Base-by-base conservation (phyloP, 768 basidiomycete species). In the Candolleomyces aberdarensis region DNA sequence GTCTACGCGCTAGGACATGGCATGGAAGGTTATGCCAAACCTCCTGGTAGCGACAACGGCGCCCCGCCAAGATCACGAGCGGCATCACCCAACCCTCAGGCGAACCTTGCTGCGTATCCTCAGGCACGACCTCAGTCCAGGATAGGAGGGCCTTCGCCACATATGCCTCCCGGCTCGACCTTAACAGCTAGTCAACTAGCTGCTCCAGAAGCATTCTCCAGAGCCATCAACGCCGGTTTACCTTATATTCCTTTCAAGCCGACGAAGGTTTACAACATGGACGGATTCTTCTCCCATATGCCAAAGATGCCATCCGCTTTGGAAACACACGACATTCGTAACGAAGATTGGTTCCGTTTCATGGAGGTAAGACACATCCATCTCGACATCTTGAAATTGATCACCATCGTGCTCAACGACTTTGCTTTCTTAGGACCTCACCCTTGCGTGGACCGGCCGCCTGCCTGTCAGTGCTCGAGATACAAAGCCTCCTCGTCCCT, bases 341-440 rank as follows among this genome's bases (percentile, higher is more conserved):
- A 83, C 62, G 85, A 88, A 58, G 92, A 94, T 67, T 94, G 92
- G 92, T 84, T 81, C 63, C 79, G 92, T 56, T 83, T 91, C 66
- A 88, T 89, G 80, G 84, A 85, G 75, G 91, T 90, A 67, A 13
- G 82, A 39, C 78, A 19, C 15, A 19, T 26, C 26, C 26, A 26
- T 26, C 3, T 26, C 26, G 26, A 26, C 43, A 32, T 32, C 48
- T 54, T 13, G 5, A 14, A 43, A 29, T 56, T 54, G 40, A 32
- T 9, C 2, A 53, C 5, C 17, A 44, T 10, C 9, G 13, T 47
- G 56, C 32, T 60, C 36, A n/a, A 49, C 44, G 36, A 22, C 47
- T 54, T 60, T 46, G 13, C 31, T 55, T 32, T 51, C 32, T 32
- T 61, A 92, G 89, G 92, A 94, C 69, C 70, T 94, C 22, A 80